A percentile compares a stretch with the other conserved stretches of the same genome.
These are phyloP conservation scores for Tuber brumale DNA, from an alignment of 495 filamentous ascomycete species.

Conservation along the genomic window DNA sequence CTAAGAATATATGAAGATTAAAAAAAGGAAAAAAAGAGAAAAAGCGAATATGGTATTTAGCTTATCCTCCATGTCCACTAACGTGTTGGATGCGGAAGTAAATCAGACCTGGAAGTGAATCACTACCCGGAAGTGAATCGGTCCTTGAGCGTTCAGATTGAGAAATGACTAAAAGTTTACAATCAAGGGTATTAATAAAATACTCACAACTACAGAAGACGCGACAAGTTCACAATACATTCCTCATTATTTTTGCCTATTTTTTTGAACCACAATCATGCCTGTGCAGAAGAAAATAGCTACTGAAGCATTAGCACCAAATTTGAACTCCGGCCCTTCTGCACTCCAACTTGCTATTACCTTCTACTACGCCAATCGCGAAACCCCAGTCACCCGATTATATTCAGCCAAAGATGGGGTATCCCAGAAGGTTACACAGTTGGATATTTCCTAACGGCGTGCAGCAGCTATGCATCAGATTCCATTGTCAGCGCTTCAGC, in stretches of 20 bases:
- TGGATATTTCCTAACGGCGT: background rate
- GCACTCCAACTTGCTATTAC: background rate
- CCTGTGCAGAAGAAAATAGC: background rate
- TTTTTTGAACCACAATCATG: background rate
- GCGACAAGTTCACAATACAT: background rate
- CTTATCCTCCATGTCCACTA: too few relatives aligned
- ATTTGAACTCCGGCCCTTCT: background rate
- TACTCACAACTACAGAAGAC: background rate
- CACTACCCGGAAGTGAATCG: background rate
- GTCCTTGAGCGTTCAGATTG: background rate
- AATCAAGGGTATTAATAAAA: background rate
- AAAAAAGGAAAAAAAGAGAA: too few relatives aligned
- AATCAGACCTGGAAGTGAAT: background rate
- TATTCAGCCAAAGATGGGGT: background rate
- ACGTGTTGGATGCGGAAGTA: background rate
- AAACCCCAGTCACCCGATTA: background rate
- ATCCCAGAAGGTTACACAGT: background rate
- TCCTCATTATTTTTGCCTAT: background rate
- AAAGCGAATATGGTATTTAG: too few relatives aligned
- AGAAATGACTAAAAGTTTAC: background rate
- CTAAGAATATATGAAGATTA: too few relatives aligned
- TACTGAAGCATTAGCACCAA: background rate
- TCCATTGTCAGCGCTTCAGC: background rate
- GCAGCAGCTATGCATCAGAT: background rate
- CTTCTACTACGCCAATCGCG: background rate